Percentiles rank a stretch among this genome's conserved stretches.
phyloP scores from a whole-genome alignment of 805 yeast genomes.

The Zygosaccharomyces bailii region DNA sequence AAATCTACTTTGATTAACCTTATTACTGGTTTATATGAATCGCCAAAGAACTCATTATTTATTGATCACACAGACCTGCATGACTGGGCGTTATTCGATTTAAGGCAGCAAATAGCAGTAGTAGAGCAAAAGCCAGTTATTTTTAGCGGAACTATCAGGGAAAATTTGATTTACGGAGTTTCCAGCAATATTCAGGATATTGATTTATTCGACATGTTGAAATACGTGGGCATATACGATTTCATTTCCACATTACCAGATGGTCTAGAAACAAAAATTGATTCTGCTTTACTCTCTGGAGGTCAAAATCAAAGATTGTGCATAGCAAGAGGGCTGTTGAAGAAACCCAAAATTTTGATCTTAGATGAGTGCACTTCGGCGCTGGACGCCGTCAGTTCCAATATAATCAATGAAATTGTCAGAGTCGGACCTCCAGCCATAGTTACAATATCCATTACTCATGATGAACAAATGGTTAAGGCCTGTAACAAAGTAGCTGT shows the following conservation, averaged over 20 bases:
- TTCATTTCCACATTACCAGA: slow-evolving; percentile 54
- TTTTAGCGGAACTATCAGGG: slow-evolving; percentile 68
- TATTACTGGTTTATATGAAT: slow-evolving; percentile 50
- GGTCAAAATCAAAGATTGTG: slow-evolving; percentile 89
- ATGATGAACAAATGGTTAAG: slow-evolving; percentile 62
- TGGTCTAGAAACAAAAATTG: slow-evolving; percentile 59
- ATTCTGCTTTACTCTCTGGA: slow-evolving; percentile 61
- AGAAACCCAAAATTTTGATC: slow-evolving; percentile 59
- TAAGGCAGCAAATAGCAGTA: slow-evolving; percentile 56
- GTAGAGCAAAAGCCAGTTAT: slow-evolving; percentile 75
- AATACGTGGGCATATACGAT: slow-evolving; percentile 48
- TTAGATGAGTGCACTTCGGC: slow-evolving; percentile 92
- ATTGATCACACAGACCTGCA: slow-evolving; percentile 49
- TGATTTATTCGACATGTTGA: slow-evolving; percentile 41
- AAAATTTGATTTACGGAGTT: slow-evolving; percentile 66
- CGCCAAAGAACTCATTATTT: slow-evolving; percentile 38
- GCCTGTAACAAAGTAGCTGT: slow-evolving; percentile 50
- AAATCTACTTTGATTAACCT: slow-evolving; percentile 72
- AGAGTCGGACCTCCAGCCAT: slow-evolving; percentile 39
- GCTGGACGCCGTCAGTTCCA: slow-evolving; percentile 62
- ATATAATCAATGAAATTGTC: slow-evolving; percentile 49
- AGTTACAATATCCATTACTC: slow-evolving; percentile 66
- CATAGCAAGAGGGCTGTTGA: slow-evolving; percentile 73
- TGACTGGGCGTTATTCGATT: slow-evolving; percentile 42
- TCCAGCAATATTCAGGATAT: slow-evolving; percentile 30